Evolutionary conservation across 768 basidiomycete species (phyloP), one percentile per base, ranked within the genome.

Genomic region (Tephrocybe sp.): DNA sequence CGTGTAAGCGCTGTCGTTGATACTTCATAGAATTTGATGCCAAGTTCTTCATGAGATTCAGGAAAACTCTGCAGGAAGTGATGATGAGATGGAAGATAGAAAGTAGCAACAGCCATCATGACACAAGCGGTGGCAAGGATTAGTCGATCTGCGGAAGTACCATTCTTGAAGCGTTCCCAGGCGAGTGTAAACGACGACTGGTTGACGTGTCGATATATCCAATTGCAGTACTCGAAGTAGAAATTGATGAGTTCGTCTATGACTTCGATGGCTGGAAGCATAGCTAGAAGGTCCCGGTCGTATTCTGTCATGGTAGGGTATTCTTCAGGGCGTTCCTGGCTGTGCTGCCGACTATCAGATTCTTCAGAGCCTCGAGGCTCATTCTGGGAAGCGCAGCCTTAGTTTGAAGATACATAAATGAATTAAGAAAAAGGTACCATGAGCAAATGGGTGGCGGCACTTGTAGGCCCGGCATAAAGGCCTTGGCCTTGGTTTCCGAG

Each of bases 221-320:
- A 92, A 66, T 87, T 90, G 76, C 88, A 89, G 62, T 87, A 88
- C 58, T 89, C 86, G 60, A 91, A 91, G 67, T 92, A 92, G 68
- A 83, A 85, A 42, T 69, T 68, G 62, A 92, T 75, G 46, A 92
- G 81, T 14, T 76, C 79, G 60, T 92, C 89, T 59, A 91, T 83
- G 45, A 84, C 71, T 40, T 85, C 78, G 47, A 85, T 66, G 16
- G 78, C 70, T 2, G 89, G 89, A 2, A 92, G 77, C 49, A 78
- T 67, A 4, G 75, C 72, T 54, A 89, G 77, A 8, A 92, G 75
- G 65, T 92, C 89, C 39, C 80, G 76, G 69, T 92, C 89, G 59
- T 87, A 84, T 51, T 80, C 81, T 52, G 72, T 72, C 49, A 75
- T 63, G 52, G 67, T 20, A 44, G 69, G 60, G 63, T 77, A 68